phyloP scores from a whole-genome alignment of 106 monocot species.

The Dioscorea zingiberensis region DNA sequence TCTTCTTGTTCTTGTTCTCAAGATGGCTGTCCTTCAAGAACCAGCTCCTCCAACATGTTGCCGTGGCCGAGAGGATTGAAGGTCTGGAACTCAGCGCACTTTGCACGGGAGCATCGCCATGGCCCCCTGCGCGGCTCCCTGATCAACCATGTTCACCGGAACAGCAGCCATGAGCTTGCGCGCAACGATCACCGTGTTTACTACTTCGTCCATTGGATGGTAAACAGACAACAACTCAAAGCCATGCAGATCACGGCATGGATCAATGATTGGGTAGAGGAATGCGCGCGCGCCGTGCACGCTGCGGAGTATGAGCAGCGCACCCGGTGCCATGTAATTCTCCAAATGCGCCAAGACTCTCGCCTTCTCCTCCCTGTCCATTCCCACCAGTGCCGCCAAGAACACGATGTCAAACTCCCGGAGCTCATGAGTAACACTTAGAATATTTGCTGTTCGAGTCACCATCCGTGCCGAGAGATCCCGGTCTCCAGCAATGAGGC shows the following conservation, averaged over 20 bases:
- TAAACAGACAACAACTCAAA: conserved; percentile 67
- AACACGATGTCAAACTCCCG: conserved; percentile 6
- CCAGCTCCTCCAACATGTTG: conserved; percentile 12
- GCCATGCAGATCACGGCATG: conserved; percentile 21
- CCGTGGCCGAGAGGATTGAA: conserved; percentile 6
- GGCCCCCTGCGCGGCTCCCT: conserved; percentile 4
- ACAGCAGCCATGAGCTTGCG: conserved; percentile 18
- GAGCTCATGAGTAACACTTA: neutral
- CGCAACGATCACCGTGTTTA: conserved; percentile 79
- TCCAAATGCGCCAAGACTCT: conserved; percentile 60
- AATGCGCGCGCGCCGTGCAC: conserved; percentile 70
- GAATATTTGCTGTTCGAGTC: neutral
- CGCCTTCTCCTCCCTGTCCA: conserved; percentile 8
- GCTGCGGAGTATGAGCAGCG: conserved; percentile 70
- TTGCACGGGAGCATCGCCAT: conserved; percentile 26
- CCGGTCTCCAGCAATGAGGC: neutral
- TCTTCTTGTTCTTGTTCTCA: neutral
- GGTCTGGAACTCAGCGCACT: conserved; percentile 36
- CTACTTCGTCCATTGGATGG: conserved; percentile 71
- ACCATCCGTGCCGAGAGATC: neutral
- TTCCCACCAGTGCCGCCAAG: conserved; percentile 6
- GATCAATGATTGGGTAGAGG: conserved; percentile 77
- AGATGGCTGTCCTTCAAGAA: conserved; percentile 9
- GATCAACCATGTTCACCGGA: neutral
- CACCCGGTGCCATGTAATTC: conserved; percentile 54